These are phyloP conservation scores for Cercophora newfieldiana DNA, from an alignment of 495 filamentous ascomycete species.

Conservation along the genomic window DNA sequence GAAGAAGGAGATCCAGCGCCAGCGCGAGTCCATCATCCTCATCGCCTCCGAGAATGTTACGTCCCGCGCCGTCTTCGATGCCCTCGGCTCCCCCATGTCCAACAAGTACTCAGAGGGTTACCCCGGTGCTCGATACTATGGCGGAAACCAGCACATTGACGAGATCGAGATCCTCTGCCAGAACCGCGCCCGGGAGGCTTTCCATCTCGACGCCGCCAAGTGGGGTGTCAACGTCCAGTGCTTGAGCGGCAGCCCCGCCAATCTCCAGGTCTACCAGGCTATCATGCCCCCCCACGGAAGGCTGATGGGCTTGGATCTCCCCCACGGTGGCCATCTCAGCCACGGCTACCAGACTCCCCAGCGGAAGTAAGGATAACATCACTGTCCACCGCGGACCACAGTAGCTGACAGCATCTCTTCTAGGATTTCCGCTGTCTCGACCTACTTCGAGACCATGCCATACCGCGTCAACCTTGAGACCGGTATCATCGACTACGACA, in stretches of 20 bases:
- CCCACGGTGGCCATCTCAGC: constrained; percentile 95
- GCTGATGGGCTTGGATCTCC: constrained; percentile 95
- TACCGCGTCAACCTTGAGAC: constrained; percentile 90
- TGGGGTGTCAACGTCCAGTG: constrained; percentile 99
- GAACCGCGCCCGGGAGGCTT: constrained; percentile 88
- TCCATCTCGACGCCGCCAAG: constrained; percentile 78
- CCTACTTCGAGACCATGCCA: constrained; percentile 93
- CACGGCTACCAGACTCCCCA: constrained; percentile 96
- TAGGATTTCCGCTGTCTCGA: constrained; percentile 89
- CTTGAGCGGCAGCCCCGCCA: constrained; percentile 88
- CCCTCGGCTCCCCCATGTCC: constrained; percentile 85
- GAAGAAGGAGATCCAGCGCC: constrained; percentile 93
- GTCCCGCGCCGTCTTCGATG: constrained; percentile 85
- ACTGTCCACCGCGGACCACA: background rate
- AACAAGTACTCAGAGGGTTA: constrained; percentile 99
- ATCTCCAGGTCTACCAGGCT: constrained; percentile 98
- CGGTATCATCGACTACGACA: constrained; percentile 96
- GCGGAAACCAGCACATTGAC: constrained; percentile 98
- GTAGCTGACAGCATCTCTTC: constrained; percentile 14
- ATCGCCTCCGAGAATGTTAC: constrained; percentile 95
- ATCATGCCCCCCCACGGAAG: constrained; percentile 96
- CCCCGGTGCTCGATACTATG: constrained; percentile 98
- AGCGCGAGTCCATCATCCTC: constrained; percentile 96
- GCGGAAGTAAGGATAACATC: constrained; percentile 66
- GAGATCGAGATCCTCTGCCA: constrained; percentile 95